These are phyloP conservation scores for Neoboletus magnificus DNA, from an alignment of 768 basidiomycete genomes.

Conservation along the genomic window DNA sequence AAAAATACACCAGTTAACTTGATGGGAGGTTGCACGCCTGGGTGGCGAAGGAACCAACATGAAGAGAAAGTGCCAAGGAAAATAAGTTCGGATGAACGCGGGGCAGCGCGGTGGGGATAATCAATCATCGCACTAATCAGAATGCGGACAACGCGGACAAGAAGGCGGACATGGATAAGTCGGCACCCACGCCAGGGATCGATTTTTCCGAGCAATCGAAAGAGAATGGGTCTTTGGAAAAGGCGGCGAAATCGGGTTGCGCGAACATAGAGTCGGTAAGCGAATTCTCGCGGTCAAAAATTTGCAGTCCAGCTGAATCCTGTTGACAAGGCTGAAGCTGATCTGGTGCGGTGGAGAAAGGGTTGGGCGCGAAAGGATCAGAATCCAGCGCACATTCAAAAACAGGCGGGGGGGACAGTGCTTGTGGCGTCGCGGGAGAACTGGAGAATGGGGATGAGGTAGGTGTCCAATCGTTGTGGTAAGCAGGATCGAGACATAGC, in stretches of 20 bases:
- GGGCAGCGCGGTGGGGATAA: constrained; percentile 4
- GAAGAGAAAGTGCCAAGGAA: not conserved
- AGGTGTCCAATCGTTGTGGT: constrained; percentile 40
- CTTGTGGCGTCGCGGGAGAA: constrained; percentile 42
- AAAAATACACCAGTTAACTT: constrained; percentile 28
- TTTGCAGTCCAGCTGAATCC: constrained; percentile 20
- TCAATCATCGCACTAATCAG: constrained; percentile 12
- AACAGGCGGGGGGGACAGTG: constrained; percentile 28
- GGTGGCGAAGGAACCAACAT: constrained; percentile 1
- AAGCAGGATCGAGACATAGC: constrained; percentile 42
- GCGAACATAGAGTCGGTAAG: constrained; percentile 13
- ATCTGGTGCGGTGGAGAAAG: constrained; percentile 16
- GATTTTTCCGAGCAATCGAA: constrained; percentile 25
- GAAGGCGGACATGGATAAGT: constrained; percentile 32
- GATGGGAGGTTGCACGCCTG: constrained; percentile 6
- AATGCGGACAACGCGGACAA: constrained; percentile 30
- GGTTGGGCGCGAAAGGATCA: constrained; percentile 17
- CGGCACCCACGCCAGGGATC: constrained; percentile 21
- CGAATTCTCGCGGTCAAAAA: constrained; percentile 17
- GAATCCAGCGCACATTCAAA: constrained; percentile 24
- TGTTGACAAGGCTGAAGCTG: constrained; percentile 15
- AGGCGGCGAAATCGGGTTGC: constrained; percentile 22
- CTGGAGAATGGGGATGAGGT: constrained; percentile 43
- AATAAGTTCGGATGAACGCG: constrained; percentile 4
- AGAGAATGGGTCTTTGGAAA: constrained; percentile 24